Conservation (phyloP, 2,329 filamentous ascomycete species). For the Scedosporium dehoogii region DNA sequence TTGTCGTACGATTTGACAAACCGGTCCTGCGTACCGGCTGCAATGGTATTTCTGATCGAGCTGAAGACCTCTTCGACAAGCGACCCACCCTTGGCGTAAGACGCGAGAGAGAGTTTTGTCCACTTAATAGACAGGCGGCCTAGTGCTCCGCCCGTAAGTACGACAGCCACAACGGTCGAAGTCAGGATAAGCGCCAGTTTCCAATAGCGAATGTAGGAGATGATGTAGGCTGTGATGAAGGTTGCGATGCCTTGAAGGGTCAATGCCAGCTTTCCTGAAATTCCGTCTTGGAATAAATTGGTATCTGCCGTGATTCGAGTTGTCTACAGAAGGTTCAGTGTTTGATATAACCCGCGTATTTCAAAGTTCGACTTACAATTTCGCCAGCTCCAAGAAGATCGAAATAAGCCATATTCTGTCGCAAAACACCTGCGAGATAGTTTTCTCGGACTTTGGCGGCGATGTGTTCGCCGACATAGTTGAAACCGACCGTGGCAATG, state of each 20-base stretch:
- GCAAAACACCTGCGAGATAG: conserved; percentile 14
- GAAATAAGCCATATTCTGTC: conserved; percentile 19
- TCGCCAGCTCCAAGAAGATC: conserved; percentile 15
- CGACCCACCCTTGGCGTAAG: conserved; percentile 69
- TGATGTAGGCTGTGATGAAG: conserved; percentile 70
- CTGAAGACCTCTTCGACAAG: conserved; percentile 80
- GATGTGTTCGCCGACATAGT: conserved; percentile 14
- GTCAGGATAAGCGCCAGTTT: conserved; percentile 72
- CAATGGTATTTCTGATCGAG: conserved; percentile 72
- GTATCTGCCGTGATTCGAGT: conserved; percentile 65
- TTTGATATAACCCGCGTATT: background rate
- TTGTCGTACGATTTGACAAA: conserved; percentile 64
- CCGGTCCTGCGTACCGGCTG: conserved; percentile 79
- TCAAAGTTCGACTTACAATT: conserved; percentile 12
- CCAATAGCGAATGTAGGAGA: conserved; percentile 75
- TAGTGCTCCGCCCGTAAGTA: conserved; percentile 57
- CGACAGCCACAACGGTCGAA: conserved; percentile 63
- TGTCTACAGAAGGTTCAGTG: conserved; percentile 37
- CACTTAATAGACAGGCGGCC: conserved; percentile 61
- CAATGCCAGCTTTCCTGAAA: conserved; percentile 69
- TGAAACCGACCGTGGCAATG: conserved; percentile 13
- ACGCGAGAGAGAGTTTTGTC: conserved; percentile 59
- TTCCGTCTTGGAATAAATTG: conserved; percentile 74
- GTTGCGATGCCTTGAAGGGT: conserved; percentile 59
- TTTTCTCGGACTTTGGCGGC: conserved; percentile 9